A percentile compares a stretch with the other conserved stretches of the same genome.
phyloP scores from a whole-genome alignment of 768 basidiomycete genomes.

The Plicaturopsis crispa region DNA sequence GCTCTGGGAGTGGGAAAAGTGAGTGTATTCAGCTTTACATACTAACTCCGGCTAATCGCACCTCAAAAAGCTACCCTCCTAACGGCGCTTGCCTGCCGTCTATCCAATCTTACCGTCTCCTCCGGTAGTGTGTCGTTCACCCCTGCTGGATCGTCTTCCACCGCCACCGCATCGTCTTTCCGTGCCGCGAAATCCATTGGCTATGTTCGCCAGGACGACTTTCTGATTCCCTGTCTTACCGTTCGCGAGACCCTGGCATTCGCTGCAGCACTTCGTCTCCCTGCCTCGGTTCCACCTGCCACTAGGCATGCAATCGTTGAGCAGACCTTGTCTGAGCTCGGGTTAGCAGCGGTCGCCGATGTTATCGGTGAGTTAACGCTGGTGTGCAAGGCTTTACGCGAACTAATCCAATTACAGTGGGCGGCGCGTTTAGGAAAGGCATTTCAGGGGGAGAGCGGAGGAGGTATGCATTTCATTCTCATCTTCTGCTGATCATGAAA shows the following conservation, averaged over 20 bases:
- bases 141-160: background rate
- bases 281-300: constrained; percentile 17
- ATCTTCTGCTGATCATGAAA: background rate
- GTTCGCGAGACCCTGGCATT: constrained; percentile 31
- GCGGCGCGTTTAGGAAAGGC: constrained; percentile 34
- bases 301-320: constrained; percentile 28
- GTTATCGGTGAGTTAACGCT: too few relatives aligned
- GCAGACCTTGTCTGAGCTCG: constrained; percentile 35
- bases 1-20: too few relatives aligned
- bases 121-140: constrained; percentile 10
- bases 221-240: constrained; percentile 29
- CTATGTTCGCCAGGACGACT: constrained; percentile 33
- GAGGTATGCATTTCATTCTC: constrained; percentile 11
- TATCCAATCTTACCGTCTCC: constrained; percentile 9
- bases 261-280: constrained; percentile 29
- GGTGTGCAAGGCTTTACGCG: too few relatives aligned
- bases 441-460: constrained; percentile 44
- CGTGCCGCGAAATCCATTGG: constrained; percentile 20
- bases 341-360: constrained; percentile 32
- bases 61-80: constrained; percentile 9
- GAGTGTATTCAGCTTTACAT: too few relatives aligned
- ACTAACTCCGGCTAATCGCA: too few relatives aligned
- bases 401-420: too few relatives aligned
- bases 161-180: constrained; percentile 2
- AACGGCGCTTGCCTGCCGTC: constrained; percentile 10